phyloP scores from a whole-genome alignment of 1,139 yeast species.

The Yarrowia galli region DNA sequence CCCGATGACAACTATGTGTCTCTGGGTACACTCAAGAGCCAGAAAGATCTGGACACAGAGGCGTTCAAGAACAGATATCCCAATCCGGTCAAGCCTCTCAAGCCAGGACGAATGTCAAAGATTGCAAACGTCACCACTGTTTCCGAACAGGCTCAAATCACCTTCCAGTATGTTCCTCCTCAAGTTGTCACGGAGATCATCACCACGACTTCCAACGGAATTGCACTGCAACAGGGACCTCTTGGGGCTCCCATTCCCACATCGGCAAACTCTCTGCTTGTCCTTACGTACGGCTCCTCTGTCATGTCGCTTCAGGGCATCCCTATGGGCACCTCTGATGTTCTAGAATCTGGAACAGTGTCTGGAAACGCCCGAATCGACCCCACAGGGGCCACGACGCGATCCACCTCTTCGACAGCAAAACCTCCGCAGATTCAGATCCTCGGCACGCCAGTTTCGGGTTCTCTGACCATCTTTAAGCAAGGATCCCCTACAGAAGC shows the following conservation, averaged over 20 bases:
- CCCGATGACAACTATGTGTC: constrained; percentile 66
- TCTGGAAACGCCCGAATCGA: constrained; percentile 34
- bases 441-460: constrained; percentile 21
- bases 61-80: constrained; percentile 13
- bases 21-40: constrained; percentile 50
- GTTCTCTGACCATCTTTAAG: constrained; percentile 19
- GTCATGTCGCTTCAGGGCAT: constrained; percentile 30
- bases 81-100: constrained; percentile 31
- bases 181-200: constrained; percentile 2
- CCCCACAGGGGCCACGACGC: constrained; percentile 19
- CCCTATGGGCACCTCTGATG: constrained; percentile 7
- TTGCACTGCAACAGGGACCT: not conserved
- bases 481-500: constrained; percentile 22
- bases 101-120: constrained; percentile 9
- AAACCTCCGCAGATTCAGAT: constrained; percentile 31
- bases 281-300: constrained; percentile 11
- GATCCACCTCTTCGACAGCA: not conserved
- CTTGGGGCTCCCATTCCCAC: constrained; percentile 7
- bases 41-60: constrained; percentile 8
- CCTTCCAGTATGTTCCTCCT: constrained; percentile 20
- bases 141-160: constrained; percentile 28
- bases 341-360: constrained; percentile 1
- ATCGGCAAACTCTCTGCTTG: constrained; percentile 2
- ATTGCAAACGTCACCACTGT: constrained; percentile 33
- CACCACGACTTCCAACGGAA: constrained; percentile 8